Evolutionary conservation across 306 rosid genomes (phyloP).

Genomic region (Cucumis melo): DNA sequence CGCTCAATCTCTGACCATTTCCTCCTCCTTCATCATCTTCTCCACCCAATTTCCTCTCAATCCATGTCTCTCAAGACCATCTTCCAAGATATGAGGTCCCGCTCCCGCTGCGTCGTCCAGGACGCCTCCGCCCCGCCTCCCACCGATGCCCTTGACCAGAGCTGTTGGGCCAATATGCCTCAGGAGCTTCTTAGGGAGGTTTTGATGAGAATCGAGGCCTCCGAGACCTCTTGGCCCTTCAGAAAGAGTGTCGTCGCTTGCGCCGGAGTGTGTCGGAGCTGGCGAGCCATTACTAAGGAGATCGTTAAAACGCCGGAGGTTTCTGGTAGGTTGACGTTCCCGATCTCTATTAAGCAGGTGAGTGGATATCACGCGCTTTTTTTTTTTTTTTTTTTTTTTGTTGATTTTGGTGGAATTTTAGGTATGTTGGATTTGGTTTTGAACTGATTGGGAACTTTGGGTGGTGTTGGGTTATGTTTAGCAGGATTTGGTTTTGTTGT

Average conservation of each 20-base stretch:
- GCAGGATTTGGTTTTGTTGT: neutral
- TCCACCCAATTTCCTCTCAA: neutral
- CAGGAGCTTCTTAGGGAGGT: constrained; percentile 88
- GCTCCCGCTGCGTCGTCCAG: constrained; percentile 58
- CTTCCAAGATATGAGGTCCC: constrained; percentile 61
- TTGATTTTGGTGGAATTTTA: neutral
- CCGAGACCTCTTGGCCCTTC: constrained; percentile 78
- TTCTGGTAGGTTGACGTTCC: constrained; percentile 66
- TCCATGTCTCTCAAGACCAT: constrained; percentile 48
- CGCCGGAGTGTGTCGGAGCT: constrained; percentile 90
- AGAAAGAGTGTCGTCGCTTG: constrained; percentile 77
- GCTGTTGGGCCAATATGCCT: constrained; percentile 89
- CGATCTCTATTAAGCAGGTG: constrained; percentile 93
- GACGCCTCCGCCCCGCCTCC: constrained; percentile 18
- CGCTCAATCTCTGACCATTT: neutral
- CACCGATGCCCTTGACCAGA: constrained; percentile 34
- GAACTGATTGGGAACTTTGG: neutral
- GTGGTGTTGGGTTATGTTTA: neutral
- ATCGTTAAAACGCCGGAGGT: constrained; percentile 67
- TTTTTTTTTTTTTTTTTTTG: neutral
- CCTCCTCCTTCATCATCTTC: neutral
- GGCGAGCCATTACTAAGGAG: constrained; percentile 70
- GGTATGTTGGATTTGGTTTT: neutral
- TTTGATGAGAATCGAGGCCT: constrained; percentile 49
- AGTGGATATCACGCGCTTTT: neutral